phyloP scores from a whole-genome alignment of 163 green algal genomes.

The Botryococcus braunii region DNA sequence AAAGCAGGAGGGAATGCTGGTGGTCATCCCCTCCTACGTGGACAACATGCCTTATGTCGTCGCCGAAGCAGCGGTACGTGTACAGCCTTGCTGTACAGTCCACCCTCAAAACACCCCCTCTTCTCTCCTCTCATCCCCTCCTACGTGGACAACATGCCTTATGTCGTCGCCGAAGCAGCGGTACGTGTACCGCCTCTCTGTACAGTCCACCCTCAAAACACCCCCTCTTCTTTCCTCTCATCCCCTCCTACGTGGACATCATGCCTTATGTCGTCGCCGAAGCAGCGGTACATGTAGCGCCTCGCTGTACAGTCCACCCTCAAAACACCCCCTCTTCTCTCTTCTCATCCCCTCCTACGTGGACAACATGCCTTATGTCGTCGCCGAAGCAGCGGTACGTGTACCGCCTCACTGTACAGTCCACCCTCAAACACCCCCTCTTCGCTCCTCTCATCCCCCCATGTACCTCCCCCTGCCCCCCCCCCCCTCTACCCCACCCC shows the following conservation, averaged over 20 bases:
- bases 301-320: no score
- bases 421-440: no score
- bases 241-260: conserved; percentile 12
- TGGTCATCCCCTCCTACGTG: conserved; percentile 11
- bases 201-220: no score
- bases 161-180: conserved; percentile 12
- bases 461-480: neutral
- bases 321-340: no score
- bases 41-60: conserved; percentile 23
- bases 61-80: conserved; percentile 12
- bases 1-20: conserved; percentile 5
- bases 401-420: neutral
- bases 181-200: neutral
- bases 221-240: no score
- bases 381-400: conserved; percentile 15
- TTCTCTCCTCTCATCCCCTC: conserved; percentile 11
- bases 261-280: conserved; percentile 13
- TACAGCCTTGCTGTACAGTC: neutral
- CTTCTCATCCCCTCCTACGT: conserved; percentile 10
- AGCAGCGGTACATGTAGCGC: neutral
- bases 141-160: conserved; percentile 17
- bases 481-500: neutral
- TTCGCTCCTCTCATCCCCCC: conserved; percentile 2
- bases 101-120: no score
- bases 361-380: conserved; percentile 21